These are phyloP conservation scores for Neofusicoccum cordaticola DNA, from an alignment of 2,329 filamentous ascomycete species.

Conservation along the genomic window DNA sequence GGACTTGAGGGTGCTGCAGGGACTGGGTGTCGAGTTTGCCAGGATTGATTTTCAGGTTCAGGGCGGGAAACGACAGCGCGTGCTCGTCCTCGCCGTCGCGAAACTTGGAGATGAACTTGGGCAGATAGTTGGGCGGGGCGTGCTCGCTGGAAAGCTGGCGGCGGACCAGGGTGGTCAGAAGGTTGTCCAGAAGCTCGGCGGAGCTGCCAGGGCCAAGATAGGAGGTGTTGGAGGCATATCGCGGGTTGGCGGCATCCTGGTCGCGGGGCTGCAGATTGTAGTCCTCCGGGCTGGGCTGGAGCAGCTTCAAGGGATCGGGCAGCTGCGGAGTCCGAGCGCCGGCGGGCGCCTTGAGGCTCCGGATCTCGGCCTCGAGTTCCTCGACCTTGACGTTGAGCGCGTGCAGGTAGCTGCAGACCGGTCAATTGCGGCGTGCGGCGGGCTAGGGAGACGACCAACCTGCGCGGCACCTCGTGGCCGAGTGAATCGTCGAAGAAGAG, in stretches of 20 bases:
- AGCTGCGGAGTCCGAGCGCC: neutral
- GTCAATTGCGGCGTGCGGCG: neutral
- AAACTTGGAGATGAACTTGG: neutral
- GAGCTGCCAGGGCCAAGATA: slow-evolving; percentile 13
- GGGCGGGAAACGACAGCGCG: neutral
- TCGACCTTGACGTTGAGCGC: slow-evolving; percentile 12
- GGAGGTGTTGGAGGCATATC: neutral
- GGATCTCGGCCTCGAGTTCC: slow-evolving; percentile 10
- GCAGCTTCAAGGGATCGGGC: neutral
- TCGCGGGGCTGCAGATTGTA: neutral
- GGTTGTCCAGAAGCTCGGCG: slow-evolving; percentile 4
- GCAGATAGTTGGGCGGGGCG: neutral
- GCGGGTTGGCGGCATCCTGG: neutral
- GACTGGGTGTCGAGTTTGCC: slow-evolving; percentile 11
- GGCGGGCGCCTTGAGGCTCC: neutral
- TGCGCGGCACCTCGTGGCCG: slow-evolving; percentile 10
- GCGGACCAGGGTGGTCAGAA: neutral
- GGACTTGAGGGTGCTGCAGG: slow-evolving; percentile 11
- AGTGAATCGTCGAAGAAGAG: slow-evolving; percentile 13
- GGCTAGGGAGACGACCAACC: neutral
- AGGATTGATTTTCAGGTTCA: slow-evolving; percentile 7
- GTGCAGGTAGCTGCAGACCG: slow-evolving; percentile 6
- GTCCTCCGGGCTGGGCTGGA: neutral
- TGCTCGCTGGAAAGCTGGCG: neutral
- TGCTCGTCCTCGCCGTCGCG: neutral